Conservation (phyloP, 495 filamentous ascomycete genomes). For the Penicillium bialowiezense region DNA sequence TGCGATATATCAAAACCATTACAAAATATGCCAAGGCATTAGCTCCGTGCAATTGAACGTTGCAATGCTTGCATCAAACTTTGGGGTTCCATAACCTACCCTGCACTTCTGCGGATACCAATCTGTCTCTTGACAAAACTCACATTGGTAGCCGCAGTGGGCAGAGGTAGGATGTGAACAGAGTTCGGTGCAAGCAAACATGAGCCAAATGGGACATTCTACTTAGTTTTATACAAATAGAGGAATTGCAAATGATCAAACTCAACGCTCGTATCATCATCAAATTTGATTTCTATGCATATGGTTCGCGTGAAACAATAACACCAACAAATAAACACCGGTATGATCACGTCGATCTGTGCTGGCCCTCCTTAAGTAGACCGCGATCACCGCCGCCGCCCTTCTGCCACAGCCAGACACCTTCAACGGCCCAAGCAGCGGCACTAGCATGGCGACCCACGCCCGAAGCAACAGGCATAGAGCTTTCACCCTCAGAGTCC, state of each 20-base stretch:
- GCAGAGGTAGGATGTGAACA: slow-evolving; percentile 8
- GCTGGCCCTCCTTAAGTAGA: slow-evolving; percentile 34
- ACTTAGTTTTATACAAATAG: background rate
- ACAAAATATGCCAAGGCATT: slow-evolving; percentile 4
- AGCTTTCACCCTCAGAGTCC: slow-evolving; percentile 3
- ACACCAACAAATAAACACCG: too few species aligned
- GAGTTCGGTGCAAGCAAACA: slow-evolving; percentile 8
- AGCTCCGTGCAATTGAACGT: slow-evolving; percentile 8
- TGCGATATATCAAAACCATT: slow-evolving; percentile 51
- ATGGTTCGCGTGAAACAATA: too few species aligned
- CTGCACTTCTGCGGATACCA: slow-evolving; percentile 11
- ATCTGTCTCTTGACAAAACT: slow-evolving; percentile 21
- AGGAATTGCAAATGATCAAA: background rate
- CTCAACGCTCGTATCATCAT: background rate
- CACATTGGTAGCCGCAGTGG: slow-evolving; percentile 21
- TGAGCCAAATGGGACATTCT: slow-evolving; percentile 25
- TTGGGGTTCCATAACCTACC: slow-evolving; percentile 12
- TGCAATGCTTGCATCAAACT: slow-evolving; percentile 10
- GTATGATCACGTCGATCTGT: slow-evolving; percentile 31
- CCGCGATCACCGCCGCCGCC: slow-evolving; percentile 60
- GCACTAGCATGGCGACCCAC: slow-evolving; percentile 59
- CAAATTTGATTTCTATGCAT: background rate
- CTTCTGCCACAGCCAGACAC: slow-evolving; percentile 86
- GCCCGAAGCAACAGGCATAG: slow-evolving; percentile 21
- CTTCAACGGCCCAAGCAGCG: slow-evolving; percentile 81